A percentile compares a stretch with the other conserved stretches of the same genome.
Conservation (phyloP, 2,329 filamentous ascomycete species). For the Neofusicoccum ribis region DNA sequence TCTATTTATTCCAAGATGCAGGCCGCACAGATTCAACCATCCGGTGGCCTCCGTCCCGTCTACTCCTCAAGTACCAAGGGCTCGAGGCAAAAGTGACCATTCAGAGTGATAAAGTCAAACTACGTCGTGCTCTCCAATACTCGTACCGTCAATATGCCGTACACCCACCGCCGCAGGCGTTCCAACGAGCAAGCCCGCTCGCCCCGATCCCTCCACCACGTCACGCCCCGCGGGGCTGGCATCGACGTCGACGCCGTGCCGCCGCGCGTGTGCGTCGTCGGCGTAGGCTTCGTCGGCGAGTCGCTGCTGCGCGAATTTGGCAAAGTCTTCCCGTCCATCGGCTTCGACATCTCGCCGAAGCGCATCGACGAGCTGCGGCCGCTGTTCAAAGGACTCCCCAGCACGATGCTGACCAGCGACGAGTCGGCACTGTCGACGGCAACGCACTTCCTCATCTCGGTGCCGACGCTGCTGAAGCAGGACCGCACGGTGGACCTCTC, state of each 20-base stretch:
- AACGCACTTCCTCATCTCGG: conserved; percentile 56
- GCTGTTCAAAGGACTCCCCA: conserved; percentile 18
- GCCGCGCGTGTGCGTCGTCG: conserved; percentile 48
- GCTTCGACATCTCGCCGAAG: conserved; percentile 27
- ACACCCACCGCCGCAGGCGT: conserved; percentile 6
- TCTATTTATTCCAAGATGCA: no score
- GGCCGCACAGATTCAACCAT: no score
- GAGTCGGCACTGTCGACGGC: conserved; percentile 47
- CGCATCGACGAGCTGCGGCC: conserved; percentile 22
- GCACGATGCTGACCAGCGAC: conserved; percentile 22
- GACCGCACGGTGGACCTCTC: conserved; percentile 53
- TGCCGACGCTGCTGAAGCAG: conserved; percentile 52
- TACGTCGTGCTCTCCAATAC: neutral
- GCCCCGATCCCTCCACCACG: neutral
- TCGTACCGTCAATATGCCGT: neutral
- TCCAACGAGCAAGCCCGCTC: neutral
- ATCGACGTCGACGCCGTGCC: neutral
- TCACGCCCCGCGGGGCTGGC: neutral
- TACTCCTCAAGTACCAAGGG: no score
- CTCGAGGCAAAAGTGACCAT: neutral
- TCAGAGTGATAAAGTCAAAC: neutral
- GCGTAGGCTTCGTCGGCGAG: conserved; percentile 56
- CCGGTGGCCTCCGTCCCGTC: no score
- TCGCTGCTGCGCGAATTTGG: conserved; percentile 51
- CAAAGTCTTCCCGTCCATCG: conserved; percentile 44